Evolutionary conservation across 139 green algal genomes (phyloP).

Genomic region (Bryopsis sp.): DNA sequence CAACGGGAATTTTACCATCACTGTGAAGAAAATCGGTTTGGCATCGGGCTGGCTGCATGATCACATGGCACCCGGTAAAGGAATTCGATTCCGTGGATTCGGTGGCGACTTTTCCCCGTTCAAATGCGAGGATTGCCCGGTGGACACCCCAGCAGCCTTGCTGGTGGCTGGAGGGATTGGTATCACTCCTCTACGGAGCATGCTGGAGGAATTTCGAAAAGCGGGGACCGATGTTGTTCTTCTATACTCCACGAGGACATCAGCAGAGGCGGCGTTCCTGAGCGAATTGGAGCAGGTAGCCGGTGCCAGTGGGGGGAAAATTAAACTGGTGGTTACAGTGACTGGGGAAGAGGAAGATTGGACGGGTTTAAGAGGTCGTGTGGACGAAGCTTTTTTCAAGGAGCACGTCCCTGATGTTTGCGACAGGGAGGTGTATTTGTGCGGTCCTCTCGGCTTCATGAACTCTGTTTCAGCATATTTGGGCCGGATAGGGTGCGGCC

Average conservation of each 20-base stretch:
- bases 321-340: not conserved
- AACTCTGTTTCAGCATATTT: not conserved
- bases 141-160: not conserved
- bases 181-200: conserved; percentile 24
- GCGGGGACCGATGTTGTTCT: not conserved
- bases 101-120: conserved; percentile 20
- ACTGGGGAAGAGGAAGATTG: not conserved
- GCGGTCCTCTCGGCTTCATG: conserved; percentile 17
- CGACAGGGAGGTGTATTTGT: conserved; percentile 13
- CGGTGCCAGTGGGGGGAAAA: not conserved
- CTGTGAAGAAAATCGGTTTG: conserved; percentile 23
- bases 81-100: conserved; percentile 15
- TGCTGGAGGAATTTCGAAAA: conserved; percentile 17
- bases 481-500: not conserved
- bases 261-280: conserved; percentile 13
- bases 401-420: conserved; percentile 10
- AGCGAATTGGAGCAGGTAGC: conserved; percentile 7
- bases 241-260: conserved; percentile 3
- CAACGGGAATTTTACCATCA: conserved; percentile 25
- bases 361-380: not conserved
- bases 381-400: not conserved
- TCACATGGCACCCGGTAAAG: not conserved
- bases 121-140: not conserved
- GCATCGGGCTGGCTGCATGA: conserved; percentile 28
- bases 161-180: conserved; percentile 30